Evolutionary conservation across 2,329 filamentous ascomycete genomes (phyloP), one percentile per base, ranked within the genome.

Genomic region (Stagonosporopsis vannaccii): DNA sequence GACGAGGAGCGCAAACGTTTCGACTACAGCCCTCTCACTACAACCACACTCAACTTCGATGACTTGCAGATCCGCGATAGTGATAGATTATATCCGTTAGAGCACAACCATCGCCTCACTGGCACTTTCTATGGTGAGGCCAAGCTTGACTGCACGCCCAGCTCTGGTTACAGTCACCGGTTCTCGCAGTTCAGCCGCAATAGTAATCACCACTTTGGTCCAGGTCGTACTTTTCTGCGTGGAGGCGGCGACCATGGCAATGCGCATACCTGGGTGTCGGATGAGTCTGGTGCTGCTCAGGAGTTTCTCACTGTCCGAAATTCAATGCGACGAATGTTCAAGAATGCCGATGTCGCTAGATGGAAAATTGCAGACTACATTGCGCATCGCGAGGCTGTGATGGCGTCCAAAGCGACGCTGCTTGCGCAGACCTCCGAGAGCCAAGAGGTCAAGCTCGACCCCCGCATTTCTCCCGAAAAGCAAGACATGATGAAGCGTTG

Each of bases 261-360:
- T 39, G 65, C 68, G 0, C 59, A 55, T 7, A 67, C 65, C 1
- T 73, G 69, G 68, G 46, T 68, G 7, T 71, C 72, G 0, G 61
- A 62, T 1, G 70, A 73, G 13, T 53, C 59, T 2, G 62, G 68
- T 37, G 61, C 62, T 6, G 58, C 62, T 11, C 64, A 73, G 12
- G 67, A 73, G 19, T 75, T 69, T 25, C 47, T 70, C 13, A 51
- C 70, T n/a, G 49, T 72, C 30, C 72, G 72, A 8, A 75, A 75
- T 48, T 54, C 71, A 0, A 74, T 76, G 71, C 67, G 68, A 36
- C 71, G 72, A 8, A 60, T 70, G 4, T 76, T 75, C 66, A 72
- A 65, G 51, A 47, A 72, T 26, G 66, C 69, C 2, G 72, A 74
- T 1, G 63, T 75, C 11, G 61, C 72, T 1, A 66, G 72, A 50